These are phyloP conservation scores for Alternaria brassicae DNA, from an alignment of 2,329 filamentous ascomycete species.

Conservation along the genomic window DNA sequence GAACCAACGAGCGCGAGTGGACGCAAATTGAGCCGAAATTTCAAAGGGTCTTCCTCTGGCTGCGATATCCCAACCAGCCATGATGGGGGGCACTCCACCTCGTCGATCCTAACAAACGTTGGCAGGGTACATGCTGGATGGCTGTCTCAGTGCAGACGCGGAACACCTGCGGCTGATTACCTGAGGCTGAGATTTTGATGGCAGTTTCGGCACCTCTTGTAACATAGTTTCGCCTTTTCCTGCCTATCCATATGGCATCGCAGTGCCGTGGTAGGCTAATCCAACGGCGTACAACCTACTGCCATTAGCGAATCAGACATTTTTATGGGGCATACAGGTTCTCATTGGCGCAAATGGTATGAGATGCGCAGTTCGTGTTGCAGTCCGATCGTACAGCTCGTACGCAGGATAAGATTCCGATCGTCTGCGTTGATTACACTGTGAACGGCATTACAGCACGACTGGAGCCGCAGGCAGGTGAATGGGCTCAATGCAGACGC, in stretches of 20 bases:
- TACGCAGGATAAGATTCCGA: conserved; percentile 20
- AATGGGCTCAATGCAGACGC: conserved; percentile 14
- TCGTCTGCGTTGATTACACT: conserved; percentile 2
- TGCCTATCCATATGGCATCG: conserved; percentile 2
- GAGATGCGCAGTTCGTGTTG: background rate
- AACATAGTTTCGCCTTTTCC: background rate
- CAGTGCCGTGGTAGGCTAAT: conserved; percentile 1
- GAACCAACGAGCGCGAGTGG: conserved; percentile 21
- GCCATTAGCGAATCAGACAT: conserved; percentile 12
- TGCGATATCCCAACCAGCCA: conserved; percentile 24
- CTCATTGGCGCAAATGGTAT: conserved; percentile 6
- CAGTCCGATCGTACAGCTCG: conserved; percentile 12
- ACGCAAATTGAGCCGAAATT: background rate
- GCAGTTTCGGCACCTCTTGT: background rate
- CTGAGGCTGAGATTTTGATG: conserved; percentile 7
- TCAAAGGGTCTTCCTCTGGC: conserved; percentile 14
- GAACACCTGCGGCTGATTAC: conserved; percentile 11
- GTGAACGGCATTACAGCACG: conserved; percentile 3
- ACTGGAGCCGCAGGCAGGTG: conserved; percentile 19
- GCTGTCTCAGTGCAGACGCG: conserved; percentile 7
- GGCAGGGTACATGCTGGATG: conserved; percentile 11
- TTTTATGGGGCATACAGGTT: conserved; percentile 1
- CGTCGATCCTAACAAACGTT: conserved; percentile 26
- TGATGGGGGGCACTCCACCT: conserved; percentile 24
- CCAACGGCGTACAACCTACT: background rate